Conservation (phyloP, 2,329 filamentous ascomycete genomes). For the Didymosphaeria variabile region DNA sequence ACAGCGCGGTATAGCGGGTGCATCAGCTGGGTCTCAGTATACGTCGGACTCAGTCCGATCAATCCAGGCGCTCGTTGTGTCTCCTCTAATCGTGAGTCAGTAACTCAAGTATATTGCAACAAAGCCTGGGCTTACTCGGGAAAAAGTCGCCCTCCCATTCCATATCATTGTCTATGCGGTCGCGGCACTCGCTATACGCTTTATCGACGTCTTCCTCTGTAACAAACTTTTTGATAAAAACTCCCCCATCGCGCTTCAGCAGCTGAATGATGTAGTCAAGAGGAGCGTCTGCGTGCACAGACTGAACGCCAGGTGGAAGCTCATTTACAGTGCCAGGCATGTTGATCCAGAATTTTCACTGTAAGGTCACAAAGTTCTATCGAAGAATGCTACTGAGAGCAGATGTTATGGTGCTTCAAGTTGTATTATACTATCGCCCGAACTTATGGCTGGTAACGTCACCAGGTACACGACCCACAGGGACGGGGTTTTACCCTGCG, state of each 20-base stretch:
- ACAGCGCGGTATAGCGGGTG: slow-evolving; percentile 37
- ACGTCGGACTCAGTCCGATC: slow-evolving; percentile 23
- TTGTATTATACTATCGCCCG: neutral
- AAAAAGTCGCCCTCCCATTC: slow-evolving; percentile 27
- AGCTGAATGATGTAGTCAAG: slow-evolving; percentile 20
- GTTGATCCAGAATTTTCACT: neutral
- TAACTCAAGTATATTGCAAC: neutral
- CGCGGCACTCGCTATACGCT: slow-evolving; percentile 21
- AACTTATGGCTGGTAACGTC: neutral
- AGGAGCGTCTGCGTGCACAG: slow-evolving; percentile 18
- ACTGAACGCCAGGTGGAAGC: slow-evolving; percentile 21
- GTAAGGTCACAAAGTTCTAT: too few species aligned
- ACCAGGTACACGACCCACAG: slow-evolving; percentile 1
- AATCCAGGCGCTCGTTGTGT: slow-evolving; percentile 23
- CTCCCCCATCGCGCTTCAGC: slow-evolving; percentile 24
- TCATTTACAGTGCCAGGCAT: slow-evolving; percentile 6
- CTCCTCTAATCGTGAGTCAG: slow-evolving; percentile 18
- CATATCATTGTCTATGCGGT: slow-evolving; percentile 22
- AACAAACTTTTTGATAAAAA: slow-evolving; percentile 22
- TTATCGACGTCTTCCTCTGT: slow-evolving; percentile 20
- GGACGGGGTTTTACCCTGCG: neutral
- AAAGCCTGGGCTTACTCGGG: slow-evolving; percentile 17
- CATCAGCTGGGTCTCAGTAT: slow-evolving; percentile 28
- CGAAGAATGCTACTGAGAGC: too few species aligned
- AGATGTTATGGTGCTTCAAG: neutral